These are phyloP conservation scores for Malus hybrid DNA, from an alignment of 331 rosid genomes.

Conservation along the genomic window DNA sequence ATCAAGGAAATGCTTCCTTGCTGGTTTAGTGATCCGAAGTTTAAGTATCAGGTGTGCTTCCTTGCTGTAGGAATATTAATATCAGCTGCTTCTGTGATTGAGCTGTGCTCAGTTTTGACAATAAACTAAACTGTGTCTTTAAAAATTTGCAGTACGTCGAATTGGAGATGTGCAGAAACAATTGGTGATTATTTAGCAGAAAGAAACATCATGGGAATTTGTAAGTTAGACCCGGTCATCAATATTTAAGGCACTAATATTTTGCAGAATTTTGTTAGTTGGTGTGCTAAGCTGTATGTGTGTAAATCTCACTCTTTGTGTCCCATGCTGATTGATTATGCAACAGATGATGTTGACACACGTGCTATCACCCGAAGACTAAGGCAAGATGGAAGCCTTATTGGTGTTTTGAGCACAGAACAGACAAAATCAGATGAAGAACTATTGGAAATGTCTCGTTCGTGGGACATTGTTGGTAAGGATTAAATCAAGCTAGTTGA, in stretches of 20 bases:
- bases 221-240: conserved; percentile 38
- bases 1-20: conserved; percentile 67
- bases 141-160: conserved; percentile 59
- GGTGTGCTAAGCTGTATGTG: not conserved
- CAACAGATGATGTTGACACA: conserved; percentile 74
- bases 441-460: conserved; percentile 59
- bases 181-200: conserved; percentile 61
- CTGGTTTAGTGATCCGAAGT: conserved; percentile 71
- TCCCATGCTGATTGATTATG: conserved; percentile 11
- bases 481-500: not conserved
- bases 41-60: conserved; percentile 56
- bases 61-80: not conserved
- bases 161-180: conserved; percentile 63
- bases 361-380: conserved; percentile 15
- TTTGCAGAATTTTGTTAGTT: not conserved
- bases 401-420: conserved; percentile 88
- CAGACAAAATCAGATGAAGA: conserved; percentile 61
- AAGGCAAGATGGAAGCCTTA: conserved; percentile 82
- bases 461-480: conserved; percentile 92
- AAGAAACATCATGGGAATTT: conserved; percentile 83
- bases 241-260: not conserved
- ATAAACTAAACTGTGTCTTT: not conserved
- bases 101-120: not conserved
- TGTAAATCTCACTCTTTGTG: conserved; percentile 2
- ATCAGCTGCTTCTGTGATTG: not conserved